Evolutionary conservation across 2,329 filamentous ascomycete species (phyloP).

Genomic region (Colletotrichum shisoi): DNA sequence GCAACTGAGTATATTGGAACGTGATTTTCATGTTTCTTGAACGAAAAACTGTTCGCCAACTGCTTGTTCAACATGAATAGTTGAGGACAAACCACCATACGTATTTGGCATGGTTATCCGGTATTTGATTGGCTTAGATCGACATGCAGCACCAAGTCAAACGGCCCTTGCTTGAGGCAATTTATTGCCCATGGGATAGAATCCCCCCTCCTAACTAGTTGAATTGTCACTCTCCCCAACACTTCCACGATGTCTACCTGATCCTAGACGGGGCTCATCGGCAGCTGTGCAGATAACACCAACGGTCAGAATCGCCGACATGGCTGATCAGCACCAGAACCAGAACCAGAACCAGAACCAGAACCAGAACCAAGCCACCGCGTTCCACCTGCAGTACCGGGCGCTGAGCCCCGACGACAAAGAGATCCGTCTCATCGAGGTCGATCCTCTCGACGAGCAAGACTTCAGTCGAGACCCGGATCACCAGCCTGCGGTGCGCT

Average conservation of each 20-base stretch:
- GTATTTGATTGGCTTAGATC: not conserved
- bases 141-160: not conserved
- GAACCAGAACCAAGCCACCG: no score
- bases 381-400: not conserved
- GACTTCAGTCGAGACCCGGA: not conserved
- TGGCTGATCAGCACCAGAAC: not conserved
- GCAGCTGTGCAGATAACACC: no score
- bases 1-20: no score
- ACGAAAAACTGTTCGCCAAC: no score
- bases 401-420: not conserved
- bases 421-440: constrained; percentile 16
- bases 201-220: not conserved
- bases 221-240: not conserved
- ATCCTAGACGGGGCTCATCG: not conserved
- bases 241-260: not conserved
- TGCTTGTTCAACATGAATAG: no score
- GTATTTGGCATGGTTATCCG: not conserved
- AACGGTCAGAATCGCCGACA: not conserved
- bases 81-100: not conserved
- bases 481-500: not conserved
- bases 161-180: not conserved
- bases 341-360: not conserved
- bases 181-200: not conserved
- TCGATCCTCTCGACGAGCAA: not conserved
- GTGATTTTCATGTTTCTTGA: no score